Percentiles rank a stretch among this genome's conserved stretches.
Evolutionary conservation across 495 filamentous ascomycete genomes (phyloP).

Genomic region (Annulohypoxylon moriforme): DNA sequence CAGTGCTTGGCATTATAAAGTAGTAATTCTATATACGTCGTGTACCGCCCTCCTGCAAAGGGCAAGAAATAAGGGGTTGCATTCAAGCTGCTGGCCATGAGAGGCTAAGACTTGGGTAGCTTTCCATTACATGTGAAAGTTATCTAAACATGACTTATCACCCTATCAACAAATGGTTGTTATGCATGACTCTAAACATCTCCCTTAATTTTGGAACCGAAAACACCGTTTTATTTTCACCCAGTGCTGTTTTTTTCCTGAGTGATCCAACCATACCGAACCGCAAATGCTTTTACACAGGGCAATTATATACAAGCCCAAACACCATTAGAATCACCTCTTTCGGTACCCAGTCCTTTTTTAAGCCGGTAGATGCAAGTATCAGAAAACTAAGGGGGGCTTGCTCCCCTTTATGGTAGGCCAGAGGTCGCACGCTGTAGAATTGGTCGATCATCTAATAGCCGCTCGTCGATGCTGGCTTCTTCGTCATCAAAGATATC

Average conservation of each 20-base stretch:
- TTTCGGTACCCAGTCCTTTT: conserved; percentile 18
- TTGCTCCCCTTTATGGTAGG: conserved; percentile 21
- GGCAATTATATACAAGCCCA: conserved; percentile 4
- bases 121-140: background rate
- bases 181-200: background rate
- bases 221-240: background rate
- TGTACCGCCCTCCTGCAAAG: background rate
- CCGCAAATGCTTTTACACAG: background rate
- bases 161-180: background rate
- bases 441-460: conserved; percentile 53
- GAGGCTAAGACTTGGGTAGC: background rate
- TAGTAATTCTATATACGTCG: background rate
- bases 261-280: background rate
- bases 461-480: conserved; percentile 35
- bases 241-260: background rate
- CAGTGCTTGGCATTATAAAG: background rate
- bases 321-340: conserved; percentile 16
- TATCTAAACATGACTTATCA: background rate
- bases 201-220: background rate
- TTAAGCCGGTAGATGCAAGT: conserved; percentile 25
- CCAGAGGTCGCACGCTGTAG: conserved; percentile 51
- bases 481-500: conserved; percentile 38
- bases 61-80: too few relatives aligned
- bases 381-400: too few relatives aligned
- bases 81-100: background rate